phyloP scores from a whole-genome alignment of 2,329 filamentous ascomycete genomes.

The Chaetoscypha palmicola region DNA sequence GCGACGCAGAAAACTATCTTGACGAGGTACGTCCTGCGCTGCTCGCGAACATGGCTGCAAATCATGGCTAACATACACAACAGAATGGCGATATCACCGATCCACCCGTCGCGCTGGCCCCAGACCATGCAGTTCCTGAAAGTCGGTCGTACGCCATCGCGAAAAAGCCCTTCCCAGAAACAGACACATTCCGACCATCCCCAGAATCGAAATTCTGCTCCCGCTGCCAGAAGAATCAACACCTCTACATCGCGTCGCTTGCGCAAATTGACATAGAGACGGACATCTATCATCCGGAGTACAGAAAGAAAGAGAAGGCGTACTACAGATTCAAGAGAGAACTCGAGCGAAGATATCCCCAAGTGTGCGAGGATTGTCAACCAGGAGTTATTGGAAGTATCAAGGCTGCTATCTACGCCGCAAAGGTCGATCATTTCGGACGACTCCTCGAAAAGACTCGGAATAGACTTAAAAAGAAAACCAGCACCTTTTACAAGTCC shows the following conservation, averaged over 20 bases:
- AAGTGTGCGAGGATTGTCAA: conserved; percentile 77
- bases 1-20: conserved; percentile 82
- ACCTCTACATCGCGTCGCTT: conserved; percentile 66
- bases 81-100: conserved; percentile 87
- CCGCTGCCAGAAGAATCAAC: conserved; percentile 83
- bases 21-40: conserved; percentile 63
- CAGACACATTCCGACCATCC: conserved; percentile 27
- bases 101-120: conserved; percentile 59
- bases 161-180: conserved; percentile 33
- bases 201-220: conserved; percentile 53
- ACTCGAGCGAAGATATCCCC: conserved; percentile 78
- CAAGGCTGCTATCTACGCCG: conserved; percentile 66
- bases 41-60: no score
- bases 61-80: conserved; percentile 9
- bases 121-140: conserved; percentile 40
- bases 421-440: conserved; percentile 35
- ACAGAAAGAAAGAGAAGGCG: conserved; percentile 55
- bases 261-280: conserved; percentile 72
- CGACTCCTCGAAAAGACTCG: conserved; percentile 58
- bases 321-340: conserved; percentile 64
- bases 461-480: conserved; percentile 33
- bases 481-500: conserved; percentile 4
- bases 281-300: conserved; percentile 58
- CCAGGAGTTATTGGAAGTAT: conserved; percentile 65
- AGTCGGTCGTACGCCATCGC: conserved; percentile 42